phyloP scores from a whole-genome alignment of 2,329 filamentous ascomycete genomes.

The Ophiostoma australiae region DNA sequence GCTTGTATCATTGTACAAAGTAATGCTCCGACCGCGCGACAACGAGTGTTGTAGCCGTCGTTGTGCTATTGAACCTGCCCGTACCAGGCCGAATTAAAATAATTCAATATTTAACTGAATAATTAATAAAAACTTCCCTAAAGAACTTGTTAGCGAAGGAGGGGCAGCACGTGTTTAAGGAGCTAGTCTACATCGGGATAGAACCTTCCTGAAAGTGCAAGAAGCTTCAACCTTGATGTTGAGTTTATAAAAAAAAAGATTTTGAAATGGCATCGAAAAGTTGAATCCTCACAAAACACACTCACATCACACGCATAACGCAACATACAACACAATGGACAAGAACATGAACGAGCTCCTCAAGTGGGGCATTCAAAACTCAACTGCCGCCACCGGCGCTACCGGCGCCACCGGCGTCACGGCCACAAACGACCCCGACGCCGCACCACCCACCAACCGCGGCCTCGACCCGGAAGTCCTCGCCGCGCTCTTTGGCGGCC shows the following conservation, averaged over 20 bases:
- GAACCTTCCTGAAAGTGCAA: constrained; percentile 36
- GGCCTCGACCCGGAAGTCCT: constrained; percentile 65
- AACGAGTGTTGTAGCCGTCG: not conserved
- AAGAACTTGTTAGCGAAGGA: not conserved
- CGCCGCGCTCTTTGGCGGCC: constrained; percentile 71
- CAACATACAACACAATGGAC: constrained; percentile 30
- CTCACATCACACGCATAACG: not conserved
- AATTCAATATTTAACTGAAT: not conserved
- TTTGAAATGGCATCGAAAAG: not conserved
- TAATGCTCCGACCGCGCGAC: not conserved
- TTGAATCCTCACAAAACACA: not conserved
- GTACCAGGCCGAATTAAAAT: not conserved
- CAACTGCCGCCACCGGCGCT: constrained; percentile 14
- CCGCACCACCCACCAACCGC: constrained; percentile 29
- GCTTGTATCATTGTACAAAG: too few relatives aligned
- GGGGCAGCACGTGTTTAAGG: constrained; percentile 13
- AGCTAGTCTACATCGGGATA: constrained; percentile 32
- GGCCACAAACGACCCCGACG: constrained; percentile 26
- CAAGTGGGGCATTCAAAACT: constrained; percentile 38
- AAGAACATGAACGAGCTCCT: constrained; percentile 37
- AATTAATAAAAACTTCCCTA: not conserved
- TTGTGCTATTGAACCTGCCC: not conserved
- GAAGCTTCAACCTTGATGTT: constrained; percentile 24
- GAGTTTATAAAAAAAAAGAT: not conserved
- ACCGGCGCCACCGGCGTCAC: constrained; percentile 10